phyloP scores from a whole-genome alignment of 148 eudicot species.

The Vaccinium darrowii region DNA sequence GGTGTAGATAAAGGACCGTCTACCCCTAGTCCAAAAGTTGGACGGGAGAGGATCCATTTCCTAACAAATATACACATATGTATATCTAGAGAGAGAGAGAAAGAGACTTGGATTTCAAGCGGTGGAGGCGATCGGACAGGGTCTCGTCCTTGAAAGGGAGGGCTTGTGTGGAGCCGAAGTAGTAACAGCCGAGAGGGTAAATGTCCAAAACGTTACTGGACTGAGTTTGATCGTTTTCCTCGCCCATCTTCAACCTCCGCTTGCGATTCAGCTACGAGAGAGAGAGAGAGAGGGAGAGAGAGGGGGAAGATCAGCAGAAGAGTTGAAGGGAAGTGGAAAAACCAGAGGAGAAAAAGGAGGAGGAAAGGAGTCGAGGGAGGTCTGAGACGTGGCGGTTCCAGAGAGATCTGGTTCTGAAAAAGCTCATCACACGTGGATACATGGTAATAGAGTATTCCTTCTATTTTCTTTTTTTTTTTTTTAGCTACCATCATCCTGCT shows the following conservation, averaged over 20 bases:
- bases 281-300: background rate
- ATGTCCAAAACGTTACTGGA: conserved; percentile 31
- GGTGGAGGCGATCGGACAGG: conserved; percentile 40
- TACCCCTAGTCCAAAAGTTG: no score
- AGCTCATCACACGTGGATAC: background rate
- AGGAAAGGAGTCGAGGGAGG: background rate
- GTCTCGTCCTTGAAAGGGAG: conserved; percentile 32
- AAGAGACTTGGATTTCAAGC: conserved; percentile 50
- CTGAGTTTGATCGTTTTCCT: background rate
- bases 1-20: no score
- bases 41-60: no score
- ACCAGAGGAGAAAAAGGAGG: background rate
- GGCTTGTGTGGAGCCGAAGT: conserved; percentile 50
- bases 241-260: conserved; percentile 14
- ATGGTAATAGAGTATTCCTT: background rate
- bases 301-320: background rate
- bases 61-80: background rate
- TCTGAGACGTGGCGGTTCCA: conserved; percentile 12
- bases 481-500: no score
- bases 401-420: background rate
- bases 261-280: background rate
- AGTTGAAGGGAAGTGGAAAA: background rate
- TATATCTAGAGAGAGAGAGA: background rate
- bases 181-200: conserved; percentile 55
- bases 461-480: background rate